These are phyloP conservation scores for Neopestalotiopsis sp. DNA, from an alignment of 2,329 filamentous ascomycete genomes.

Conservation along the genomic window DNA sequence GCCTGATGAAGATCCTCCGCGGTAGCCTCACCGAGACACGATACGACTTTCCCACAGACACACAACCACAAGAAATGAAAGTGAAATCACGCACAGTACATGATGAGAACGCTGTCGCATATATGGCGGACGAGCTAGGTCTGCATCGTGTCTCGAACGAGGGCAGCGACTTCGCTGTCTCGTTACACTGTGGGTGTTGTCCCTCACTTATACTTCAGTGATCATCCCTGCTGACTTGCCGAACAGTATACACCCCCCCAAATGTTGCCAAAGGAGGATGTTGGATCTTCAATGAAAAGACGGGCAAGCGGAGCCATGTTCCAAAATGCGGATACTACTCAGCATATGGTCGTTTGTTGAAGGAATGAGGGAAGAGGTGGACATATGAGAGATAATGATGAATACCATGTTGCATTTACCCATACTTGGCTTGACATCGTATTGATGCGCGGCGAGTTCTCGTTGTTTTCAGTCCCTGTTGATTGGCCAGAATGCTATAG, in stretches of 20 bases:
- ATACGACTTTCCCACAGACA: conserved; percentile 71
- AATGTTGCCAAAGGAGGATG: conserved; percentile 86
- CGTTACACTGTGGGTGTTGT: conserved; percentile 69
- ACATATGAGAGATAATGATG: conserved; percentile 8
- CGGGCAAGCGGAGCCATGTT: conserved; percentile 75
- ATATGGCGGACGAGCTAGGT: conserved; percentile 90
- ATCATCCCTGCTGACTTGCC: conserved; percentile 22
- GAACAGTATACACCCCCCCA: conserved; percentile 79
- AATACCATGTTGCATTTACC: not conserved
- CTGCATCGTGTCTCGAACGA: conserved; percentile 83
- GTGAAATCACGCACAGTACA: conserved; percentile 72
- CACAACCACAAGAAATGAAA: conserved; percentile 60
- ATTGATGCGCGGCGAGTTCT: not conserved
- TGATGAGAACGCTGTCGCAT: conserved; percentile 76
- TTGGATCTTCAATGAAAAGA: conserved; percentile 78
- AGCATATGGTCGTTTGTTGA: conserved; percentile 56
- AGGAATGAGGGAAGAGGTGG: conserved; percentile 29
- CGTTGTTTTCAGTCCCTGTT: not conserved
- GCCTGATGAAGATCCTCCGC: conserved; percentile 87
- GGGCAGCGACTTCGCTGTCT: conserved; percentile 78
- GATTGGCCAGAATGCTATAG: not conserved
- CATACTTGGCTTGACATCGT: not conserved
- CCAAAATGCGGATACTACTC: conserved; percentile 76
- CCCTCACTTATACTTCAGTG: conserved; percentile 12
- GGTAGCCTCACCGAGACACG: conserved; percentile 82